phyloP scores from a whole-genome alignment of 2,329 filamentous ascomycete genomes.

The Aspergillus japonicus region DNA sequence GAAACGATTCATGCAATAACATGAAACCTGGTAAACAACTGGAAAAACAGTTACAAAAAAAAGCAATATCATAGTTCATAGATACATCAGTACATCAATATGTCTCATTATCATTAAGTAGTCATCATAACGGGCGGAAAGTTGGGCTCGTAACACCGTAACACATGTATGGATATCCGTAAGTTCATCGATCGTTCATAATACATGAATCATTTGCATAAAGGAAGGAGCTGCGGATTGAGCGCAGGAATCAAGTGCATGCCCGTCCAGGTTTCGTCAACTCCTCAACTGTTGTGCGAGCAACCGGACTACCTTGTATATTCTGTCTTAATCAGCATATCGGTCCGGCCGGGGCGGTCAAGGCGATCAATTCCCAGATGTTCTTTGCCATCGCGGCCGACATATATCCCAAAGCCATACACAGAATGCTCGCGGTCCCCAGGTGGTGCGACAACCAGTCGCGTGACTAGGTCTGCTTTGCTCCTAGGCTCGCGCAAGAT shows the following conservation, averaged over 20 bases:
- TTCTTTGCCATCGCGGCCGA: conserved; percentile 59
- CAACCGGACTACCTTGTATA: conserved; percentile 21
- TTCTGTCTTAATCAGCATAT: conserved; percentile 45
- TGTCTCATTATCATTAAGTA: conserved; percentile 18
- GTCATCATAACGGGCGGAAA: not conserved
- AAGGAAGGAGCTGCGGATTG: not conserved
- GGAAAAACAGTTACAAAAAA: not conserved
- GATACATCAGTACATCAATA: conserved; percentile 5
- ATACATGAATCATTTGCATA: conserved; percentile 4
- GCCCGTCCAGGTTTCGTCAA: not conserved
- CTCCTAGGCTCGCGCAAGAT: conserved; percentile 68
- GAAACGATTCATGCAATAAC: not conserved
- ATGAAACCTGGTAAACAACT: not conserved
- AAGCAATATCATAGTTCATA: not conserved
- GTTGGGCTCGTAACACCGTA: not conserved
- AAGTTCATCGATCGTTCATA: conserved; percentile 3
- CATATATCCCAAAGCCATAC: conserved; percentile 59
- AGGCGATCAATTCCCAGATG: conserved; percentile 61
- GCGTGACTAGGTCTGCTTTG: conserved; percentile 66
- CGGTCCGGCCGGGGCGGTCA: conserved; percentile 41
- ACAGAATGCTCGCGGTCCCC: conserved; percentile 39
- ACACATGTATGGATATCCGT: not conserved
- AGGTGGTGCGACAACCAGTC: conserved; percentile 58
- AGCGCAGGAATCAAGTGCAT: not conserved
- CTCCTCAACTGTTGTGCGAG: not conserved